Evolutionary conservation across 2,329 filamentous ascomycete species (phyloP).

Genomic region (Fusarium floridanum): DNA sequence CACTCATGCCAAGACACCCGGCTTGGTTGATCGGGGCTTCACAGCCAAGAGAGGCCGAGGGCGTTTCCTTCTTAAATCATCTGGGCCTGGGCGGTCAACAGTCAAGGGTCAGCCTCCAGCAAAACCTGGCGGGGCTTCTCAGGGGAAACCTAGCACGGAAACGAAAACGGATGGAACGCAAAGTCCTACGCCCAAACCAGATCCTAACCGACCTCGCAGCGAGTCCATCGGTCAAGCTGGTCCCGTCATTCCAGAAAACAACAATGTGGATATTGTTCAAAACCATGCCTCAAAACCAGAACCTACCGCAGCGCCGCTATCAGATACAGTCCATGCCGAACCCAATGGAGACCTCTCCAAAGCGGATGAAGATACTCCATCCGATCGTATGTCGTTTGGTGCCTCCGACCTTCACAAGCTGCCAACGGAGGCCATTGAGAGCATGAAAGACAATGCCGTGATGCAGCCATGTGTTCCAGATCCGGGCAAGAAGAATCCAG

Average conservation of each 20-base stretch:
- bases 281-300: neutral
- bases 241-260: neutral
- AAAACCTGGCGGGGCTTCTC: constrained; percentile 1
- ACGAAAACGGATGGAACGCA: neutral
- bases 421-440: neutral
- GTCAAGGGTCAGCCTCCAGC: constrained; percentile 2
- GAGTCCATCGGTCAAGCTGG: neutral
- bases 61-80: constrained; percentile 15
- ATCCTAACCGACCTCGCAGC: neutral
- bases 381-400: neutral
- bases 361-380: neutral
- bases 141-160: neutral
- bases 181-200: neutral
- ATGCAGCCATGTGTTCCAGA: neutral
- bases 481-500: neutral
- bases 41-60: constrained; percentile 34
- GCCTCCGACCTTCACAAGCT: neutral
- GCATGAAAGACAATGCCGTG: neutral
- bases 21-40: constrained; percentile 14
- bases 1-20: constrained; percentile 2
- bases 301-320: neutral
- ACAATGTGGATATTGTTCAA: neutral
- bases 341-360: neutral
- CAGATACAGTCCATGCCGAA: neutral
- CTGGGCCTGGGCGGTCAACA: constrained; percentile 18